These are phyloP conservation scores for Mortierella sp. DNA, from an alignment of 371 early-diverging fungal species.

Conservation along the genomic window DNA sequence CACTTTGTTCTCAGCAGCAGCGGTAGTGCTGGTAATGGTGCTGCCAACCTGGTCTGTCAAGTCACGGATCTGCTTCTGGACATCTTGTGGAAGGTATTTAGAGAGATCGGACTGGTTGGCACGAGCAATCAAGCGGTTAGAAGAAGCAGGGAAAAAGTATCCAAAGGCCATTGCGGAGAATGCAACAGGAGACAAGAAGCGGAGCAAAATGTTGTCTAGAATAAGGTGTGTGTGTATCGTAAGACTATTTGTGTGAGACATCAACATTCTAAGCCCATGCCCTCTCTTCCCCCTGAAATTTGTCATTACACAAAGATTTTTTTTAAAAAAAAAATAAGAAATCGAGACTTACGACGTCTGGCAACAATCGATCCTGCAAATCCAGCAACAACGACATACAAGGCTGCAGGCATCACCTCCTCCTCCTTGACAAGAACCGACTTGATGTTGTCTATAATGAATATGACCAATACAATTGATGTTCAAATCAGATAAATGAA, in stretches of 20 bases:
- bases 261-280: background rate
- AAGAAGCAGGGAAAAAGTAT: constrained; percentile 53
- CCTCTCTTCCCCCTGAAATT: too few relatives aligned
- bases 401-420: constrained; percentile 55
- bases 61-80: constrained; percentile 50
- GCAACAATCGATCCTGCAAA: constrained; percentile 53
- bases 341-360: constrained; percentile 39
- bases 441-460: constrained; percentile 39
- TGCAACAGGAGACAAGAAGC: constrained; percentile 49
- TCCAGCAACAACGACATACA: constrained; percentile 53
- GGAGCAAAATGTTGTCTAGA: constrained; percentile 48
- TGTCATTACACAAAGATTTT: too few relatives aligned
- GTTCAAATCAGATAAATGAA: background rate
- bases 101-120: constrained; percentile 48
- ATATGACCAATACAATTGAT: background rate
- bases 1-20: constrained; percentile 20
- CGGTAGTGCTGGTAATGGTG: background rate
- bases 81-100: constrained; percentile 45
- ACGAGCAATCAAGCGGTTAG: constrained; percentile 47
- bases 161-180: constrained; percentile 56
- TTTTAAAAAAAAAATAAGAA: background rate
- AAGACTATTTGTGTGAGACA: background rate
- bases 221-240: background rate
- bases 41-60: constrained; percentile 19
- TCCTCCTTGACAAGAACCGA: constrained; percentile 56